Percentiles rank a stretch among this genome's conserved stretches.
Evolutionary conservation across 2,329 filamentous ascomycete genomes (phyloP).

Genomic region (Phialophora chinensis): DNA sequence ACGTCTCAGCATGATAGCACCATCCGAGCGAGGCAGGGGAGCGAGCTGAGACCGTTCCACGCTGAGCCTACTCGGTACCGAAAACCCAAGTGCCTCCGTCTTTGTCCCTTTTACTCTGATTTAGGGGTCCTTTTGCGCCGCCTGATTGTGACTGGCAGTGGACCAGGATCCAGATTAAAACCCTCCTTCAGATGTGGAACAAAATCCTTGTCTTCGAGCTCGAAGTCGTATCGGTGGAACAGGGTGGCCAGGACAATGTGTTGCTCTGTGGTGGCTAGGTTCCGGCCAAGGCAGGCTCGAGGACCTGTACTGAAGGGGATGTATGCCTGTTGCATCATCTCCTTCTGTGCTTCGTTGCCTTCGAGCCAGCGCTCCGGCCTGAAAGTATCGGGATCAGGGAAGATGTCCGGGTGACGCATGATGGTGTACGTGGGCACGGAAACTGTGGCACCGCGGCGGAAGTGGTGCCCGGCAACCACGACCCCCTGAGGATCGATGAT

Average conservation of each 20-base stretch:
- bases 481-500: neutral
- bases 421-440: neutral
- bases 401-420: conserved; percentile 5
- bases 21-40: too few relatives aligned
- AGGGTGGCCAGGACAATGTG: neutral
- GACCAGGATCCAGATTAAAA: conserved; percentile 1
- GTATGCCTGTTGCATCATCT: neutral
- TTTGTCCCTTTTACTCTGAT: too few relatives aligned
- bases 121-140: neutral
- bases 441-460: neutral
- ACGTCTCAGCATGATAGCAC: too few relatives aligned
- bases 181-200: neutral
- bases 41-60: too few relatives aligned
- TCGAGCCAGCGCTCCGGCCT: conserved; percentile 1
- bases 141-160: neutral
- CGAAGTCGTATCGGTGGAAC: neutral
- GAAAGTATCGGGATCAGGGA: neutral
- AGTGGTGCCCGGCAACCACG: neutral
- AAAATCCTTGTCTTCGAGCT: neutral
- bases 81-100: too few relatives aligned
- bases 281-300: conserved; percentile 1
- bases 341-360: neutral
- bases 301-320: neutral
- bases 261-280: neutral
- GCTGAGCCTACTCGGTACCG: too few relatives aligned